phyloP scores from a whole-genome alignment of 805 yeast genomes.

The Suhomyces xylopsoci region DNA sequence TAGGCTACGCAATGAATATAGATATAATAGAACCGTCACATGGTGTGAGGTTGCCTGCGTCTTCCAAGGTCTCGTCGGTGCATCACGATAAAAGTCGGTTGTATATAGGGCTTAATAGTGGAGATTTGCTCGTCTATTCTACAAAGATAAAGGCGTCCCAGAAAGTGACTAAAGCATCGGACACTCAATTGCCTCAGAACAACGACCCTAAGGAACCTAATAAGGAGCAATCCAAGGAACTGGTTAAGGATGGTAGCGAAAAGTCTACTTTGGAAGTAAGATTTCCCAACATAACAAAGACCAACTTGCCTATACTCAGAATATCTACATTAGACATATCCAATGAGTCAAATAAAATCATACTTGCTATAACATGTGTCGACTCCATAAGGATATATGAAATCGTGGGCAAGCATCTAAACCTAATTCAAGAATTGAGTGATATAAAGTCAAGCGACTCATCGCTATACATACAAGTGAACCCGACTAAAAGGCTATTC shows the following conservation, averaged over 20 bases:
- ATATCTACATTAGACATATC: constrained; percentile 14
- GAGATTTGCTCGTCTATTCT: constrained; percentile 23
- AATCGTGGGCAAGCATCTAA: constrained; percentile 32
- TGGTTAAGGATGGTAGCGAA: constrained; percentile 10
- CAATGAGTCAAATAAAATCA: constrained; percentile 16
- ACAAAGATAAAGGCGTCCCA: background rate
- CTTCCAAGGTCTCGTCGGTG: constrained; percentile 22
- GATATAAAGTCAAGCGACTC: constrained; percentile 20
- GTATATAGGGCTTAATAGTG: constrained; percentile 34
- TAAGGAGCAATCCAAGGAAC: background rate
- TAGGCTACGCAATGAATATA: constrained; percentile 27
- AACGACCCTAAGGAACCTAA: background rate
- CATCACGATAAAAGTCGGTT: constrained; percentile 17
- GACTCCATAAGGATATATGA: constrained; percentile 26
- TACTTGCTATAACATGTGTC: constrained; percentile 22
- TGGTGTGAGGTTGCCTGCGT: constrained; percentile 27
- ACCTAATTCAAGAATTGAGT: constrained; percentile 27
- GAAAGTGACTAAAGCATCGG: background rate
- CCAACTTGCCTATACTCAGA: constrained; percentile 16
- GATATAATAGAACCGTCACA: constrained; percentile 37
- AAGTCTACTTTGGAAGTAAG: constrained; percentile 16
- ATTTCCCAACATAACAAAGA: constrained; percentile 18
- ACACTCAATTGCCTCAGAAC: background rate
- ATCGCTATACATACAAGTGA: constrained; percentile 15
- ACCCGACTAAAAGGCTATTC: constrained; percentile 19